Conservation (phyloP, 441 rosid species). For the Gossypium davidsonii region DNA sequence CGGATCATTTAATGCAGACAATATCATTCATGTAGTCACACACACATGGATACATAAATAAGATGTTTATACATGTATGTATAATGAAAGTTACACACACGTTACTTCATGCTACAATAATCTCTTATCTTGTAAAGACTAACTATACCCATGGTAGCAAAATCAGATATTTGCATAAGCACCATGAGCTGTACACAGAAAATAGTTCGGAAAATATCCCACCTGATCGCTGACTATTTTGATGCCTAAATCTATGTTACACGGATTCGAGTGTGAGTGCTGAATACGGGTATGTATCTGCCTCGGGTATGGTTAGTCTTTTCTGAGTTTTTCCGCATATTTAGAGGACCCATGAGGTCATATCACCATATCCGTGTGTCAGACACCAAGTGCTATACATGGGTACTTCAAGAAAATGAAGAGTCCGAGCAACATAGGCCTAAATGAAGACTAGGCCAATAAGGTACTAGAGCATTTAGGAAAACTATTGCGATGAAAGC, state of each 20-base stretch:
- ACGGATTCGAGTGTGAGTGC: no score
- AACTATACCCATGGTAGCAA: neutral
- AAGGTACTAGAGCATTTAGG: neutral
- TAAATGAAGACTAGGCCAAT: neutral
- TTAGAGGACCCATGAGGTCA: no score
- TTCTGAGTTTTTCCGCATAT: no score
- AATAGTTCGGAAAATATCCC: neutral
- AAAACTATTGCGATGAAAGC: neutral
- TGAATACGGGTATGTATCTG: no score
- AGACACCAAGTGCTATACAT: no score
- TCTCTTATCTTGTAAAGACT: neutral
- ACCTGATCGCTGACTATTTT: neutral
- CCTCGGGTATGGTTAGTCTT: no score
- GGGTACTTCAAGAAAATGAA: no score
- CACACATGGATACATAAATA: neutral
- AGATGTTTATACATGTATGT: neutral
- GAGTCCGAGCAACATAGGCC: neutral
- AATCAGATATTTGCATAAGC: neutral
- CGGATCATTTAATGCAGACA: neutral
- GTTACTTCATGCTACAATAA: neutral
- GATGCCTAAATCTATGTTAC: neutral
- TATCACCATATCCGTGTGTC: no score
- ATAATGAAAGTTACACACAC: neutral
- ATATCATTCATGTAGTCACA: neutral
- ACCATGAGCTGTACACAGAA: neutral